phyloP scores from a whole-genome alignment of 495 filamentous ascomycete species.

The Aeminium ludgeri region DNA sequence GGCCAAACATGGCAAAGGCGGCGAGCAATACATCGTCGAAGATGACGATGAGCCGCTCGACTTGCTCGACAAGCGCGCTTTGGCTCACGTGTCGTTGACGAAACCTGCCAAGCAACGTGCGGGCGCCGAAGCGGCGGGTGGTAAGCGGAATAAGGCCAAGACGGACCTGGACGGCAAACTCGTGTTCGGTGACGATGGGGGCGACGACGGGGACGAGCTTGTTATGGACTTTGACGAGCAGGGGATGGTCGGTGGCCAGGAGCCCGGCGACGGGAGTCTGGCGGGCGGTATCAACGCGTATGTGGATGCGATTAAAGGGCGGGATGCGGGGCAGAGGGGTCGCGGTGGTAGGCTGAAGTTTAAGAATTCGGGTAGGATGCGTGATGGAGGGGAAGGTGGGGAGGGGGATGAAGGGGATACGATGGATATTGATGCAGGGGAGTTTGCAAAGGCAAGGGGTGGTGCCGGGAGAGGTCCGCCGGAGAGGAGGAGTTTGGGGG shows the following conservation, averaged over 20 bases:
- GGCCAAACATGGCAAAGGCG: constrained; percentile 22
- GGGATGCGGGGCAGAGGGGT: constrained; percentile 65
- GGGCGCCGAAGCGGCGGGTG: constrained; percentile 6
- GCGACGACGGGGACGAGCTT: constrained; percentile 37
- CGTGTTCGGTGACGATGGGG: constrained; percentile 41
- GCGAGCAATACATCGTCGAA: constrained; percentile 63
- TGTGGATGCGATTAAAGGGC: constrained; percentile 72
- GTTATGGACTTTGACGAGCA: constrained; percentile 47
- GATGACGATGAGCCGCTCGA: constrained; percentile 87
- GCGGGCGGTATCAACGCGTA: constrained; percentile 71
- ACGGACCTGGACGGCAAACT: constrained; percentile 77
- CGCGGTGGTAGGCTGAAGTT: constrained; percentile 81
- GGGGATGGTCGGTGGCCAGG: constrained; percentile 33
- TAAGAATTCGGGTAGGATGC: constrained; percentile 42
- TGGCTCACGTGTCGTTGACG: constrained; percentile 84
- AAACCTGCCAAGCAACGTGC: constrained; percentile 47
- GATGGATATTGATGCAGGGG: constrained; percentile 56
- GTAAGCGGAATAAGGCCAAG: constrained; percentile 45
- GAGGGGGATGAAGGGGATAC: constrained; percentile 46
- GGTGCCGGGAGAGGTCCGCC: constrained; percentile 4
- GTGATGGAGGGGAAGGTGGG: no score
- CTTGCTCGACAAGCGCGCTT: constrained; percentile 68
- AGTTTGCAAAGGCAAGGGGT: constrained; percentile 19
- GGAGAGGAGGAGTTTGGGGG: no score
- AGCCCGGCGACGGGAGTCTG: constrained; percentile 26